These are phyloP conservation scores for Dictyostelium discoideum DNA, from an alignment of 78 protist genomes.

Conservation along the genomic window dicty_2.7 NC_007091.3:4171001-4171500, in stretches of 20 bases:
- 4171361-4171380: background rate
- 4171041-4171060: too few relatives aligned
- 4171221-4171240: conserved; percentile 12
- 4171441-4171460: conserved; percentile 4
- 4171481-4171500: conserved; percentile 42
- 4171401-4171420: background rate
- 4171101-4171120: background rate
- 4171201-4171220: conserved; percentile 17
- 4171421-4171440: background rate
- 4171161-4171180: conserved; percentile 45
- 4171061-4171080: too few relatives aligned
- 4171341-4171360: conserved; percentile 4
- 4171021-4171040: too few relatives aligned
- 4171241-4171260: background rate
- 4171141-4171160: conserved; percentile 38
- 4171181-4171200: conserved; percentile 39
- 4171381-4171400: conserved; percentile 1
- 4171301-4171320: background rate
- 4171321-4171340: background rate
- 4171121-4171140: conserved; percentile 45
- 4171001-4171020: background rate
- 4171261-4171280: conserved; percentile 1
- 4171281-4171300: background rate
- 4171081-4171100: too few relatives aligned
- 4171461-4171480: conserved; percentile 2